A percentile compares a stretch with the other conserved stretches of the same genome.
Evolutionary conservation across 306 rosid species (phyloP).

Genomic region (Lupinus albus): DNA sequence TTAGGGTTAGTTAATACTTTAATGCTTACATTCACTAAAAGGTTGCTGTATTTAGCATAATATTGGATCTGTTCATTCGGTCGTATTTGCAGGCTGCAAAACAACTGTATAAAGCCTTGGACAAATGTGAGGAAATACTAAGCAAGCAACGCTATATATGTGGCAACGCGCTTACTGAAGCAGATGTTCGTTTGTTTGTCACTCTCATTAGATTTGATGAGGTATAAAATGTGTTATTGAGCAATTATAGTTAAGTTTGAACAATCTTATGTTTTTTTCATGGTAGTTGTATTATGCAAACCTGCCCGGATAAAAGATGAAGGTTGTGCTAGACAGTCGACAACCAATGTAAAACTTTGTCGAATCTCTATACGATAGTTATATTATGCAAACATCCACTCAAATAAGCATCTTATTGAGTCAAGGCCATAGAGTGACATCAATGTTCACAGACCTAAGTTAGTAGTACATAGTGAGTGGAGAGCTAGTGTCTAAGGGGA

Average conservation of each 20-base stretch:
- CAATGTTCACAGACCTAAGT: slow-evolving; percentile 6
- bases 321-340: too few relatives aligned
- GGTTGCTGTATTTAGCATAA: background rate
- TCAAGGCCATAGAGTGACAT: background rate
- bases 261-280: slow-evolving; percentile 13
- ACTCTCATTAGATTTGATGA: slow-evolving; percentile 95
- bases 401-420: slow-evolving; percentile 1
- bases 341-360: too few relatives aligned
- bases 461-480: background rate
- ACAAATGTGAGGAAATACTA: slow-evolving; percentile 78
- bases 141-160: slow-evolving; percentile 83
- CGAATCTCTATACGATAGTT: too few relatives aligned
- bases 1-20: background rate
- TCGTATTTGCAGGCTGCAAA: slow-evolving; percentile 67
- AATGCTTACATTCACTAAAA: slow-evolving; percentile 29
- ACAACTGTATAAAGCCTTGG: slow-evolving; percentile 72
- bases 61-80: slow-evolving; percentile 22
- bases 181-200: slow-evolving; percentile 90
- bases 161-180: slow-evolving; percentile 74
- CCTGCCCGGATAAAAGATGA: too few relatives aligned
- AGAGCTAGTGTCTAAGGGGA: background rate
- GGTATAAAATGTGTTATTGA: slow-evolving; percentile 50
- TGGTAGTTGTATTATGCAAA: slow-evolving; percentile 10
- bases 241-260: slow-evolving; percentile 8
- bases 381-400: slow-evolving; percentile 13